These are phyloP conservation scores for Schoenoplectus triqueter DNA, from an alignment of 202 grass and related monocot species.

Conservation along the genomic window DNA sequence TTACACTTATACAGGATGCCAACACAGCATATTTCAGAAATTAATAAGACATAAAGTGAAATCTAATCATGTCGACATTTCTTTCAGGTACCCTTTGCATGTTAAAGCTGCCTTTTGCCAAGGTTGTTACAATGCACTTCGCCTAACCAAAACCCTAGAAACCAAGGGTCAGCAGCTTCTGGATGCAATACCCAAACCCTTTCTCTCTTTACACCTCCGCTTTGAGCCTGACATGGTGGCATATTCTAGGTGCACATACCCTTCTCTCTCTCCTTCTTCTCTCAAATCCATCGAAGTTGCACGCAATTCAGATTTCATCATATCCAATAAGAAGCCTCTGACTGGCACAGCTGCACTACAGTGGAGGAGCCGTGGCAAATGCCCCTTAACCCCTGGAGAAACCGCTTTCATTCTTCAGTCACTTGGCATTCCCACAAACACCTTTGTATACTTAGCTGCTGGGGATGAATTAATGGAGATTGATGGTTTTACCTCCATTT, in stretches of 20 bases:
- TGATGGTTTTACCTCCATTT: constrained; percentile 72
- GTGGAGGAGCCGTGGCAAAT: constrained; percentile 90
- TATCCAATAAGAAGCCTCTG: constrained; percentile 56
- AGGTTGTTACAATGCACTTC: constrained; percentile 84
- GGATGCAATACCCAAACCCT: constrained; percentile 82
- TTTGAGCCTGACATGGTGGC: constrained; percentile 99
- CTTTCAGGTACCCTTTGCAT: constrained; percentile 68
- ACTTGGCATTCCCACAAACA: constrained; percentile 67
- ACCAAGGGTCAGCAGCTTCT: constrained; percentile 63
- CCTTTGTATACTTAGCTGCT: constrained; percentile 83
- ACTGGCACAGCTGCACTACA: constrained; percentile 61
- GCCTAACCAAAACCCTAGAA: constrained; percentile 71
- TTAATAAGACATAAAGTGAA: neutral
- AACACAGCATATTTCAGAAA: neutral
- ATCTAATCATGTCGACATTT: constrained; percentile 22
- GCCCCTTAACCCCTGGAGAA: constrained; percentile 87
- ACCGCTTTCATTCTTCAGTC: constrained; percentile 84
- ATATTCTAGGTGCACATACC: constrained; percentile 74
- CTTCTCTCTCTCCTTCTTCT: constrained; percentile 63
- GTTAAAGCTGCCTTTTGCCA: constrained; percentile 85
- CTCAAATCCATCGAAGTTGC: constrained; percentile 70
- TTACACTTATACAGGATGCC: neutral
- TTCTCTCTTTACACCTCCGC: constrained; percentile 86
- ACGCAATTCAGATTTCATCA: constrained; percentile 51
- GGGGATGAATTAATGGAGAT: constrained; percentile 89